Base-by-base conservation (phyloP, 2,329 filamentous ascomycete species). In the Colletotrichum navitas region DNA sequence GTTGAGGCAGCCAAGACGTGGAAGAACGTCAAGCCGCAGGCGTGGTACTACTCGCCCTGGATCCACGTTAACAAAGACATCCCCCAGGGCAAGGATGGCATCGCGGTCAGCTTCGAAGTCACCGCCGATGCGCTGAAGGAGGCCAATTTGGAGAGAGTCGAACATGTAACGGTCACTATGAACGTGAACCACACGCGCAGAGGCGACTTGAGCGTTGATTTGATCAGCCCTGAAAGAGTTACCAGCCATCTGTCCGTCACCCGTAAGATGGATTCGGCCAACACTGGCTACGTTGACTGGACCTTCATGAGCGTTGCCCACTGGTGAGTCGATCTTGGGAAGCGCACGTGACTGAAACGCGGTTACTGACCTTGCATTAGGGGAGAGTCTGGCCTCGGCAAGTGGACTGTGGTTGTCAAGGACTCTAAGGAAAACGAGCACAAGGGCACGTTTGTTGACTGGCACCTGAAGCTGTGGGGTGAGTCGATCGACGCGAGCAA, bases 231-330 rank as follows among this genome's bases (percentile, higher is more conserved):
- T 0, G 85, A 89, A 41, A 93, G 94, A 12, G 84, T 98, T 69
- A 85, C 94, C 74, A 97, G 94, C 78, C 92, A 97, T 78, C 89
- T 99, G 64, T 92, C 95, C 5, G 93, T 91, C 16, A 85, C 92
- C 1, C 92, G 96, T 74, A 87, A 87, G 71, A 81, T 89, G 29
- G 96, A 99, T 80, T 84, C 87, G 1, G 88, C 87, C 45, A 79
- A 83, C 0, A 81, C 83, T 29, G 96, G 96, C 11, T 99, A 98
- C 80, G 84, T 91, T 47, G 94, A 98, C 82, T 99, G 96, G 96
- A 98, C 95, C 0, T 99, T 99, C 78, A 99, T 99, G 96, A 97
- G 92, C 73, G 96, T 99, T 47, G 95, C 92, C 74, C 96, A 99
- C 80, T 99, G 95, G 93, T 94, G 87, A 82, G 91, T 72, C 14